phyloP scores from a whole-genome alignment of 495 filamentous ascomycete genomes.

The Trichocladium uniseriatum region DNA sequence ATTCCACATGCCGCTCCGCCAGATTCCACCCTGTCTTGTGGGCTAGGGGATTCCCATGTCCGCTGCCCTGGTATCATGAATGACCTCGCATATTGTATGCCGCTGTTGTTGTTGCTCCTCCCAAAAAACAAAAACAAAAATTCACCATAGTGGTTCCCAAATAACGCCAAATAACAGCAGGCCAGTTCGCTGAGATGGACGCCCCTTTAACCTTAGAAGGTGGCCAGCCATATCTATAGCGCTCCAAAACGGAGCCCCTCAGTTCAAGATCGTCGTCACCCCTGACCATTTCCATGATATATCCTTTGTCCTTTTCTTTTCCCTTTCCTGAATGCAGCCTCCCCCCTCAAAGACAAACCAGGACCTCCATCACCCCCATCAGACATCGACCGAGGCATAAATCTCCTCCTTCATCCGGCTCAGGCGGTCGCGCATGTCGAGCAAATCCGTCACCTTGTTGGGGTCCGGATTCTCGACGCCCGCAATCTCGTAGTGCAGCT shows the following conservation, averaged over 20 bases:
- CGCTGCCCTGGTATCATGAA: conserved; percentile 5
- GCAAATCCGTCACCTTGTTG: conserved; percentile 47
- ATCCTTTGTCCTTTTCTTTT: too few relatives aligned
- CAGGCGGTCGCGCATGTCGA: conserved; percentile 53
- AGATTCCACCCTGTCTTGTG: too few relatives aligned
- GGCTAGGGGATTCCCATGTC: not conserved
- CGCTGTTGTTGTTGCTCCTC: not conserved
- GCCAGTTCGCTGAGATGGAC: not conserved
- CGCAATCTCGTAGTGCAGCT: conserved; percentile 51
- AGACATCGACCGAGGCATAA: conserved; percentile 23
- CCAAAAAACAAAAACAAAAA: not conserved
- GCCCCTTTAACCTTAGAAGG: not conserved
- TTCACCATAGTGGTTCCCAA: not conserved
- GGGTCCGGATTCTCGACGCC: conserved; percentile 42
- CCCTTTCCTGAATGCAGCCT: too few relatives aligned
- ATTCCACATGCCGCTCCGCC: too few relatives aligned
- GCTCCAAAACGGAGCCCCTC: too few relatives aligned
- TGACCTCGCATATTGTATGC: not conserved
- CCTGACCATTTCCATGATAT: too few relatives aligned
- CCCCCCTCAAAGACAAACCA: too few relatives aligned
- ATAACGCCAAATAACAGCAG: not conserved
- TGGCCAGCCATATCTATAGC: not conserved
- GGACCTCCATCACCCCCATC: not conserved
- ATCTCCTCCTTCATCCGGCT: conserved; percentile 60
- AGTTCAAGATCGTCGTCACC: too few relatives aligned